Percentiles rank a stretch among this genome's conserved stretches.
phyloP scores from a whole-genome alignment of 306 rosid species.

The Inga oerstediana region DNA sequence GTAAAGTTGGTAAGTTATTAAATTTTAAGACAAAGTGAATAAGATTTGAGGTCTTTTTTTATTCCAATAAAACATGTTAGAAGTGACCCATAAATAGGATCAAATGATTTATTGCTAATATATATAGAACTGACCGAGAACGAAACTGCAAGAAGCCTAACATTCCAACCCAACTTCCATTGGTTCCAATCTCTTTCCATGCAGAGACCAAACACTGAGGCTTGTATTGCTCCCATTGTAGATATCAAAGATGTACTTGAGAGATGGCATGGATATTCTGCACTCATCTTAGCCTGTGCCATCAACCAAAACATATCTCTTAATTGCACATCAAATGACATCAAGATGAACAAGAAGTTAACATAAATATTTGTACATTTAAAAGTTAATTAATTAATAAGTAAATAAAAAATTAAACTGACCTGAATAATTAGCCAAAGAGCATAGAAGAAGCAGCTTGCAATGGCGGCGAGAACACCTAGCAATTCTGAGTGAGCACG shows the following conservation, averaged over 20 bases:
- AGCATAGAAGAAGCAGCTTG: conserved; percentile 32
- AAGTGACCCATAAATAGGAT: too few relatives aligned
- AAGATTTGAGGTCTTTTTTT: not conserved
- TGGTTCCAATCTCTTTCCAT: conserved; percentile 17
- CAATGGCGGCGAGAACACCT: conserved; percentile 31
- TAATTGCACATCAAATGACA: not conserved
- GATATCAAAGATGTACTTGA: conserved; percentile 43
- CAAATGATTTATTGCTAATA: not conserved
- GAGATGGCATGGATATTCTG: conserved; percentile 39
- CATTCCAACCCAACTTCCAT: conserved; percentile 1
- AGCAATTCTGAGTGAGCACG: not conserved
- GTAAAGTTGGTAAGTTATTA: too few relatives aligned
- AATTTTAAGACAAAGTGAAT: too few relatives aligned
- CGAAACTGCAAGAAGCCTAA: not conserved
- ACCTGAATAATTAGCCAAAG: conserved; percentile 55
- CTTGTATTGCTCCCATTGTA: conserved; percentile 34
- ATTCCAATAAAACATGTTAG: too few relatives aligned
- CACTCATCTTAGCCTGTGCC: conserved; percentile 44
- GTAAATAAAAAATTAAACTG: not conserved
- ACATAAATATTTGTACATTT: not conserved
- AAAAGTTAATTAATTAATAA: not conserved
- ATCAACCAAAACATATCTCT: not conserved
- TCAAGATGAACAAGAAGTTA: not conserved
- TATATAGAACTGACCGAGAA: not conserved
- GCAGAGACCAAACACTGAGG: conserved; percentile 26